Evolutionary conservation across 2,329 filamentous ascomycete genomes (phyloP).

Genomic region (Pseudogymnoascus sp.): DNA sequence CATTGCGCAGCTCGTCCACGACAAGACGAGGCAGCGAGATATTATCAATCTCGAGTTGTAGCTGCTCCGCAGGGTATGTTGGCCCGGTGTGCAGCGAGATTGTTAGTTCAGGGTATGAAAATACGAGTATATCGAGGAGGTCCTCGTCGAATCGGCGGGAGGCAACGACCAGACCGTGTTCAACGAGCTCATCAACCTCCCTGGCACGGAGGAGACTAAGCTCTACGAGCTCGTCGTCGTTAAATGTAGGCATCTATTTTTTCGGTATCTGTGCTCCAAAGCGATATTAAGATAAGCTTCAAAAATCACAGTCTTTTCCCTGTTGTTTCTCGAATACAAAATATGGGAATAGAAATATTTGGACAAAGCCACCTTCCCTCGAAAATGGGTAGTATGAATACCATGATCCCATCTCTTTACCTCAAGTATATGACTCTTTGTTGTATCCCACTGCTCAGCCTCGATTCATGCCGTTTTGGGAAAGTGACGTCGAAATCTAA

Average conservation of each 20-base stretch:
- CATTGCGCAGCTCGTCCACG: conserved; percentile 13
- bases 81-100: conserved; percentile 17
- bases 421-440: background rate
- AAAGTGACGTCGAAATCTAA: background rate
- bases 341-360: background rate
- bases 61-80: conserved; percentile 16
- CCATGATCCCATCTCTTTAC: background rate
- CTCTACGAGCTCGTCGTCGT: conserved; percentile 16
- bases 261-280: background rate
- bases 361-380: background rate
- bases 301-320: background rate
- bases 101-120: conserved; percentile 15
- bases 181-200: conserved; percentile 16
- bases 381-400: background rate
- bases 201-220: conserved; percentile 15
- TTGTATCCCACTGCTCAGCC: background rate
- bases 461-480: background rate
- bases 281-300: background rate
- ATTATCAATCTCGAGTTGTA: conserved; percentile 16
- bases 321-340: background rate
- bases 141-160: conserved; percentile 12
- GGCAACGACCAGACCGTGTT: conserved; percentile 9
- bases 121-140: conserved; percentile 11
- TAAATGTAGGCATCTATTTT: conserved; percentile 11
- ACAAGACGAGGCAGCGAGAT: conserved; percentile 13